Percentiles rank a stretch among this genome's conserved stretches.
Conservation (phyloP, 2,329 filamentous ascomycete species). For the Nigrospora sphaerica region DNA sequence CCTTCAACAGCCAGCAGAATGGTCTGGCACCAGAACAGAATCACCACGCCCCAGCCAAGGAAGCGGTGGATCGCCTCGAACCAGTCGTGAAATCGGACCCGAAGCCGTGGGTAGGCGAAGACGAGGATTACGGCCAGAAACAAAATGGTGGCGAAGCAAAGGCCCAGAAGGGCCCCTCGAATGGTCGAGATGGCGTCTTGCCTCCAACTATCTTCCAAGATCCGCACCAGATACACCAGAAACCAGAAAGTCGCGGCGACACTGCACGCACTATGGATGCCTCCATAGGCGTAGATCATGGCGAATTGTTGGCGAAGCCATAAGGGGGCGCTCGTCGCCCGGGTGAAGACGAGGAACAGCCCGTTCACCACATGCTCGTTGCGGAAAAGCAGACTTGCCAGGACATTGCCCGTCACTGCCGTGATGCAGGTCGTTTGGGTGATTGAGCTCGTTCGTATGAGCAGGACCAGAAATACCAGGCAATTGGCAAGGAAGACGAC, state of each 20-base stretch:
- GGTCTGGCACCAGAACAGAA: constrained; percentile 42
- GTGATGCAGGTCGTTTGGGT: constrained; percentile 4
- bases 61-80: constrained; percentile 54
- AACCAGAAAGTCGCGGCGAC: constrained; percentile 41
- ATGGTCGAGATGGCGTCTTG: constrained; percentile 10
- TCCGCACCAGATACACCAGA: constrained; percentile 24
- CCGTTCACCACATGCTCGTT: constrained; percentile 40
- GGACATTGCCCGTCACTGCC: constrained; percentile 24
- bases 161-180: constrained; percentile 9
- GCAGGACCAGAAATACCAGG: constrained; percentile 12
- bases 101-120: constrained; percentile 44
- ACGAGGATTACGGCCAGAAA: constrained; percentile 40
- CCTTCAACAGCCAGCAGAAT: constrained; percentile 26
- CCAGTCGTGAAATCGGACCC: constrained; percentile 42
- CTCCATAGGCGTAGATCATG: constrained; percentile 47
- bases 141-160: constrained; percentile 39
- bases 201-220: no score
- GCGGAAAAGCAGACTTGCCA: constrained; percentile 34
- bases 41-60: constrained; percentile 45
- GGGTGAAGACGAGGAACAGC: constrained; percentile 33
- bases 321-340: constrained; percentile 24
- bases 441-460: constrained; percentile 3
- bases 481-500: constrained; percentile 33
- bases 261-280: constrained; percentile 43
- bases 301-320: constrained; percentile 35